These are phyloP conservation scores for Anacardium occidentale DNA, from an alignment of 345 rosid genomes.

Conservation along the genomic window DNA sequence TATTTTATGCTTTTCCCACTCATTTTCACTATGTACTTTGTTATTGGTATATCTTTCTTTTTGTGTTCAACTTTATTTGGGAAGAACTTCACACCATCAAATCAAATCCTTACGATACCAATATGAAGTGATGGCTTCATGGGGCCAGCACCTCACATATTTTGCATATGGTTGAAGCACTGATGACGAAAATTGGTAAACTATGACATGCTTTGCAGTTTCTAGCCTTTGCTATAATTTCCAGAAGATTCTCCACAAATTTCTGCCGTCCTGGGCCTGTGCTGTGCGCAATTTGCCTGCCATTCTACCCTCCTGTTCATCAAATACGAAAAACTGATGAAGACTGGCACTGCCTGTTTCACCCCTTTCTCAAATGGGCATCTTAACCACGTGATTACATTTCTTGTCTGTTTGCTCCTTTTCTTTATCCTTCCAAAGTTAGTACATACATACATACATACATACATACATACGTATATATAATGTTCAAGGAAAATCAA, in stretches of 20 bases:
- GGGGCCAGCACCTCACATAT: not conserved
- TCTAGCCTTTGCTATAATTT: not conserved
- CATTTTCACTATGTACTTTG: not conserved
- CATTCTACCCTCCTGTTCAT: not conserved
- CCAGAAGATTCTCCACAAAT: not conserved
- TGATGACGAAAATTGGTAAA: not conserved
- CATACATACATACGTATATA: no score
- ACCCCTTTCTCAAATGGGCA: conserved; percentile 15
- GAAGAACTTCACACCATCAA: not conserved
- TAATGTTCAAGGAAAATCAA: not conserved
- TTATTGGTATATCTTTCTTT: no score
- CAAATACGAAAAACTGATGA: not conserved
- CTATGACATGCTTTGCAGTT: no score
- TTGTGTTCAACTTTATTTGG: not conserved
- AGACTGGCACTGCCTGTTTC: not conserved
- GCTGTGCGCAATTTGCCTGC: not conserved
- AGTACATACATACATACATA: no score
- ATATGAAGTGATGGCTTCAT: not conserved
- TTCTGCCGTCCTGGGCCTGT: not conserved
- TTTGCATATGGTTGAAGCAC: not conserved
- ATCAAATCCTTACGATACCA: not conserved
- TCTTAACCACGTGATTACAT: conserved; percentile 1
- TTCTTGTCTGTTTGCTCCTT: conserved; percentile 1
- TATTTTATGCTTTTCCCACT: not conserved
- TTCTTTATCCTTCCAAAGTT: no score